Evolutionary conservation across 306 rosid genomes (phyloP).

Genomic region (Begonia fuchsioides): DNA sequence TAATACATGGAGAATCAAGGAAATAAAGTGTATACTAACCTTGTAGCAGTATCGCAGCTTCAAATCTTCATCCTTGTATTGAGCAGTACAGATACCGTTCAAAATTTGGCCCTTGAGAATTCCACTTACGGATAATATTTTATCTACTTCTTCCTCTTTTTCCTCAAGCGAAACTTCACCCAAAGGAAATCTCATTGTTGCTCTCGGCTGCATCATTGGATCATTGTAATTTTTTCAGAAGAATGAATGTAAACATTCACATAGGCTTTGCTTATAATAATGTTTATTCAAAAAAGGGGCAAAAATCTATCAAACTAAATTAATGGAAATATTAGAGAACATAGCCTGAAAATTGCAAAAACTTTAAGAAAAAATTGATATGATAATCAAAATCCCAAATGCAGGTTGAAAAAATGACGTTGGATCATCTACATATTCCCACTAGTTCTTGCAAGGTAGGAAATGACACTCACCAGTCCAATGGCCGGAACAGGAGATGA

Average conservation of each 20-base stretch:
- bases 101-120: constrained; percentile 39
- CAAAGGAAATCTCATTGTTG: constrained; percentile 69
- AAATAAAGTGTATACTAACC: constrained; percentile 17
- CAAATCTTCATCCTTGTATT: constrained; percentile 52
- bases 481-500: constrained; percentile 59
- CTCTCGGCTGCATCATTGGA: constrained; percentile 57
- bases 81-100: constrained; percentile 58
- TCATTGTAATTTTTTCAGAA: background rate
- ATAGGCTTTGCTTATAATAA: no score
- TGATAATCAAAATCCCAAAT: no score
- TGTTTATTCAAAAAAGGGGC: no score
- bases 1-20: background rate
- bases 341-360: no score
- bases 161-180: constrained; percentile 79
- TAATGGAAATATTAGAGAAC: no score
- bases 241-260: no score
- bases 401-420: no score
- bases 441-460: no score
- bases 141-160: constrained; percentile 40
- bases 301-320: no score
- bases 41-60: constrained; percentile 60
- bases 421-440: no score
- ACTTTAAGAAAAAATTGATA: no score
- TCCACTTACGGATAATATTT: constrained; percentile 41
- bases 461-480: constrained; percentile 34